Conservation (phyloP, 345 rosid species). For the Brassica napus region DNA sequence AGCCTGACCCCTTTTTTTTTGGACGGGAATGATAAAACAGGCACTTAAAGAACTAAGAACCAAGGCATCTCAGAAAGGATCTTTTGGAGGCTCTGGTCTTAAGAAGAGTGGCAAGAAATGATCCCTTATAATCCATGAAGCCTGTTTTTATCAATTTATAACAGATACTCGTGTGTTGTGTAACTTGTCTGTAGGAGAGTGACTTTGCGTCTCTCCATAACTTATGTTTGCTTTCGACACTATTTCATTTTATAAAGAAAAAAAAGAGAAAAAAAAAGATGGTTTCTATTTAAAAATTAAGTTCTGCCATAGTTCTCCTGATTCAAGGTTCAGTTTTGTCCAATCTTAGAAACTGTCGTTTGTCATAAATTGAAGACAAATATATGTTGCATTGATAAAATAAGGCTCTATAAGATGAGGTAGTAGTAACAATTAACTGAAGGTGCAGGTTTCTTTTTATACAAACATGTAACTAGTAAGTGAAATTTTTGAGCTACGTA, state of each 20-base stretch:
- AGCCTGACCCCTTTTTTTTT: neutral
- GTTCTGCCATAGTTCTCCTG: neutral
- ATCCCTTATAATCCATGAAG: slow-evolving; percentile 15
- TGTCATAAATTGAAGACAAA: neutral
- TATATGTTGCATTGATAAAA: neutral
- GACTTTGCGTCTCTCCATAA: slow-evolving; percentile 16
- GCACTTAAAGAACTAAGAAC: slow-evolving; percentile 84
- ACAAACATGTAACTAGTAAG: neutral
- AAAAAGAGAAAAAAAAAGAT: no score
- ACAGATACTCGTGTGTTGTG: slow-evolving; percentile 25
- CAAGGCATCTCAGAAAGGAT: slow-evolving; percentile 81
- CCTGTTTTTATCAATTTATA: neutral
- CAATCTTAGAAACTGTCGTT: neutral
- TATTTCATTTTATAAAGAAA: neutral
- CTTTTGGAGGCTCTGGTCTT: slow-evolving; percentile 85
- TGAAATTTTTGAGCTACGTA: neutral
- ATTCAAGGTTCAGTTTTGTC: neutral
- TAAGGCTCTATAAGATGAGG: slow-evolving; percentile 8
- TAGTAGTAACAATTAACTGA: slow-evolving; percentile 2
- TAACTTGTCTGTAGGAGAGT: slow-evolving; percentile 25
- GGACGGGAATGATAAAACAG: slow-evolving; percentile 39
- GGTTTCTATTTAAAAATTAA: neutral
- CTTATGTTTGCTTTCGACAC: slow-evolving; percentile 11
- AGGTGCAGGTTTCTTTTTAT: neutral
- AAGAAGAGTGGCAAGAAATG: slow-evolving; percentile 92